These are phyloP conservation scores for Phytophthora colocasiae DNA, from an alignment of 352 stramenopile genomes.

Conservation along the genomic window DNA sequence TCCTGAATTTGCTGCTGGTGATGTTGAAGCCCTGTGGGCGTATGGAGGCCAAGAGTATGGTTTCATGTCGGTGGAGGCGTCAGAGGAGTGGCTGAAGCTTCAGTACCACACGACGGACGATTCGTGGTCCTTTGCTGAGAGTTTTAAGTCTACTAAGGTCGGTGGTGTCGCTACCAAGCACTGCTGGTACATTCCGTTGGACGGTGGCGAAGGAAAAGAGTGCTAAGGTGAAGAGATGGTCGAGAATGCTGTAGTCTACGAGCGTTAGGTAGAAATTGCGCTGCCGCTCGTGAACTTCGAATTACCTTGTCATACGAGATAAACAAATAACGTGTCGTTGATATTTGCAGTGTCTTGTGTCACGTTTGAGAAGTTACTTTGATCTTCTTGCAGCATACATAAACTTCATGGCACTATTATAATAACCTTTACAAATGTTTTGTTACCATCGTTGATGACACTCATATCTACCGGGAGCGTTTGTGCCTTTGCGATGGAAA, in stretches of 20 bases:
- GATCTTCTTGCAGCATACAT: not conserved
- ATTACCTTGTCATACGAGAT: not conserved
- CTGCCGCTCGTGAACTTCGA: not conserved
- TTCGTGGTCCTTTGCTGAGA: conserved; percentile 65
- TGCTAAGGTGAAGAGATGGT: conserved; percentile 28
- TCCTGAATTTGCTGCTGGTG: conserved; percentile 48
- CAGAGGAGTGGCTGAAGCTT: conserved; percentile 71
- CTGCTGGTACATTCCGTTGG: conserved; percentile 77
- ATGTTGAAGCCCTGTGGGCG: conserved; percentile 67
- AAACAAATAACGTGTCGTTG: too few relatives aligned
- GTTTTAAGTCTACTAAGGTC: conserved; percentile 51
- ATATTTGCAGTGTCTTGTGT: too few relatives aligned
- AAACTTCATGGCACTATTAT: too few relatives aligned
- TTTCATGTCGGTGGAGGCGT: conserved; percentile 70
- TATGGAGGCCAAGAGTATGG: conserved; percentile 75
- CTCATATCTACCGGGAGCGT: too few relatives aligned
- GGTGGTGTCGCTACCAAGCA: conserved; percentile 71
- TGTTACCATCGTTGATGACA: too few relatives aligned
- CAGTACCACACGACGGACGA: conserved; percentile 77
- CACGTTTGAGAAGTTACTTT: not conserved
- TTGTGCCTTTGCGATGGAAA: conserved; percentile 12
- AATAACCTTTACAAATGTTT: too few relatives aligned
- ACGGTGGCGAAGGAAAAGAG: conserved; percentile 44
- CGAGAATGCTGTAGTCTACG: conserved; percentile 1
- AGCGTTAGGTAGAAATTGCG: conserved; percentile 2